Evolutionary conservation across 257 asterid species (phyloP).

Genomic region (Galeopsis tetrahit): DNA sequence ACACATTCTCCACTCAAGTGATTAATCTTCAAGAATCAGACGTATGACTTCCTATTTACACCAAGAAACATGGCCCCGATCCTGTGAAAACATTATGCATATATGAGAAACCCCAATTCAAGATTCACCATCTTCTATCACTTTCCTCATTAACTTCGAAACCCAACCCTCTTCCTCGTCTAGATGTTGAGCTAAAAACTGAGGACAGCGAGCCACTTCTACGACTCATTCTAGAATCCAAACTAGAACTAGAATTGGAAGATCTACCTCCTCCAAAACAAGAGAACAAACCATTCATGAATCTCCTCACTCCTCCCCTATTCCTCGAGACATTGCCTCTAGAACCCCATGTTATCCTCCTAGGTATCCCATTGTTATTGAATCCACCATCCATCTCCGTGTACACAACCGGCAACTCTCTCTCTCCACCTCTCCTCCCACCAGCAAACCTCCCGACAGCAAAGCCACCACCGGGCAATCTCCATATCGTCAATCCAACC

Average conservation of each 20-base stretch:
- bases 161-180: slow-evolving; percentile 59
- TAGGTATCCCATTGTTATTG: slow-evolving; percentile 64
- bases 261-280: slow-evolving; percentile 66
- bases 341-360: slow-evolving; percentile 80
- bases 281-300: slow-evolving; percentile 53
- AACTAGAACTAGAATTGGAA: slow-evolving; percentile 49
- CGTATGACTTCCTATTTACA: slow-evolving; percentile 37
- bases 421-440: slow-evolving; percentile 80
- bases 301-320: slow-evolving; percentile 65
- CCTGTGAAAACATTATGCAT: background rate
- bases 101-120: slow-evolving; percentile 4
- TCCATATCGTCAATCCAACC: slow-evolving; percentile 86
- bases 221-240: slow-evolving; percentile 56
- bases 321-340: slow-evolving; percentile 60
- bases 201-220: slow-evolving; percentile 53
- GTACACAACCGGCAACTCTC: slow-evolving; percentile 86
- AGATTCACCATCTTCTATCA: slow-evolving; percentile 48
- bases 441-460: slow-evolving; percentile 91
- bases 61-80: slow-evolving; percentile 20
- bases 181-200: slow-evolving; percentile 50
- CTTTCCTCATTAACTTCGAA: slow-evolving; percentile 43
- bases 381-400: slow-evolving; percentile 95
- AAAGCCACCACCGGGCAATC: slow-evolving; percentile 91
- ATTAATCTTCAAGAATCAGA: slow-evolving; percentile 15
- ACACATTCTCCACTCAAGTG: slow-evolving; percentile 27